These are phyloP conservation scores for Dactylellina cionopaga DNA, from an alignment of 2,329 filamentous ascomycete genomes.

Conservation along the genomic window DNA sequence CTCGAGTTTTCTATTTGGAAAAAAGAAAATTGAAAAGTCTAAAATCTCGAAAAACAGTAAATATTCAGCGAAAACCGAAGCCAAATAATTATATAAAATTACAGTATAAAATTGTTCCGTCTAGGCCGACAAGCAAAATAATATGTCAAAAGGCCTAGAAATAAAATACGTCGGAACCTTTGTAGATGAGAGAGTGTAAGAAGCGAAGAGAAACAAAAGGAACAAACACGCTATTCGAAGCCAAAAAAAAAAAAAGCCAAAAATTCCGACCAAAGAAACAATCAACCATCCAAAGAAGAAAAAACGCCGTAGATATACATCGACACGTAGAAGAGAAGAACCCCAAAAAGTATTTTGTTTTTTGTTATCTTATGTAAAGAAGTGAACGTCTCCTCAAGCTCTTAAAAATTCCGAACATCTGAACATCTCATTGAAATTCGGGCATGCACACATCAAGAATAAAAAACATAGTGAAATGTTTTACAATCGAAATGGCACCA, in stretches of 20 bases:
- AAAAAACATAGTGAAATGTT: too few relatives aligned
- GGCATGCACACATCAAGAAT: too few relatives aligned
- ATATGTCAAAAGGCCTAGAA: slow-evolving; percentile 51
- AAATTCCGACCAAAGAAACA: slow-evolving; percentile 11
- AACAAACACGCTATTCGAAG: background rate
- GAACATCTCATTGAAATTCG: slow-evolving; percentile 30
- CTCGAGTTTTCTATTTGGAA: background rate
- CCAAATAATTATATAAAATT: background rate
- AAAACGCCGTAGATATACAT: slow-evolving; percentile 37
- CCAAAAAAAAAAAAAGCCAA: slow-evolving; percentile 10
- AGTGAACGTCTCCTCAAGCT: background rate
- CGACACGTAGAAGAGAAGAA: slow-evolving; percentile 11
- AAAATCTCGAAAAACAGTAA: too few relatives aligned
- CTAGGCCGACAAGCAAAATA: slow-evolving; percentile 53
- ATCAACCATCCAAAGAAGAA: too few relatives aligned
- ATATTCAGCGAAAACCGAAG: too few relatives aligned
- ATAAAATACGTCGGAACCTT: background rate
- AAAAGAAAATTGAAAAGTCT: background rate
- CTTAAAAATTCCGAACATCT: slow-evolving; percentile 15
- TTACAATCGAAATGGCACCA: slow-evolving; percentile 51
- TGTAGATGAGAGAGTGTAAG: slow-evolving; percentile 28
- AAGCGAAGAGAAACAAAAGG: slow-evolving; percentile 4
- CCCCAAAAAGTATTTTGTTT: slow-evolving; percentile 7
- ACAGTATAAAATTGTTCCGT: slow-evolving; percentile 10
- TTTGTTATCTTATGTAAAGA: slow-evolving; percentile 1